Conservation (phyloP, 495 filamentous ascomycete species). For the Margaritispora aquatica region DNA sequence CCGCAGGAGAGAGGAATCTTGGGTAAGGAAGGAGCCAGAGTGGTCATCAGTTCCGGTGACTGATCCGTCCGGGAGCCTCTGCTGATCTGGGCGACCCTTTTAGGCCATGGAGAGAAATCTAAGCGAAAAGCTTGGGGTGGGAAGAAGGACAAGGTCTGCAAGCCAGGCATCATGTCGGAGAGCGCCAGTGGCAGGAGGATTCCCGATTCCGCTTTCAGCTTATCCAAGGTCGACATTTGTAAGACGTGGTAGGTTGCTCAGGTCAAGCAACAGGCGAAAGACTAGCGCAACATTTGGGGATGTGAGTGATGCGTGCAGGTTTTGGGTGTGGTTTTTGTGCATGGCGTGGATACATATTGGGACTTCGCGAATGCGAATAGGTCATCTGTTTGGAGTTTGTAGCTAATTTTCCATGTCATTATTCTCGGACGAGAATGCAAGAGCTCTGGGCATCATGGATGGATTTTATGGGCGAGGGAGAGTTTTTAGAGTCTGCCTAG, state of each 20-base stretch:
- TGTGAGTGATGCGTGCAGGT: not conserved
- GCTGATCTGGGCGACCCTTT: not conserved
- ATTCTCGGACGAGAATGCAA: not conserved
- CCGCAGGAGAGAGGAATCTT: slow-evolving; percentile 89
- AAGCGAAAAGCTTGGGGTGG: not conserved
- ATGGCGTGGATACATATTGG: not conserved
- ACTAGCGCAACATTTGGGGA: not conserved
- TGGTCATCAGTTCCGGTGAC: slow-evolving; percentile 46
- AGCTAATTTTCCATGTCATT: not conserved
- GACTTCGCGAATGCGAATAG: not conserved
- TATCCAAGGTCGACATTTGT: not conserved
- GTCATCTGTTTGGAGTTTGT: not conserved
- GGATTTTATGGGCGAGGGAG: not conserved
- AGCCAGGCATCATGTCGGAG: not conserved
- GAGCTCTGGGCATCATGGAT: not conserved
- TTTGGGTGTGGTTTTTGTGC: not conserved
- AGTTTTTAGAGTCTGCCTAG: not conserved
- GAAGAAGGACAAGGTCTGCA: not conserved
- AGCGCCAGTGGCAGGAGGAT: not conserved
- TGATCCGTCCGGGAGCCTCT: slow-evolving; percentile 1
- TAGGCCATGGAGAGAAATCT: not conserved
- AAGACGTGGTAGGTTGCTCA: not conserved
- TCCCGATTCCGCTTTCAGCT: not conserved
- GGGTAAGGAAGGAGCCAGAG: slow-evolving; percentile 89
- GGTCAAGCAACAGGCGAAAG: too few relatives aligned